A percentile compares a stretch with the other conserved stretches of the same genome.
Evolutionary conservation across 768 basidiomycete genomes (phyloP).

Genomic region (Pisolithus albus): DNA sequence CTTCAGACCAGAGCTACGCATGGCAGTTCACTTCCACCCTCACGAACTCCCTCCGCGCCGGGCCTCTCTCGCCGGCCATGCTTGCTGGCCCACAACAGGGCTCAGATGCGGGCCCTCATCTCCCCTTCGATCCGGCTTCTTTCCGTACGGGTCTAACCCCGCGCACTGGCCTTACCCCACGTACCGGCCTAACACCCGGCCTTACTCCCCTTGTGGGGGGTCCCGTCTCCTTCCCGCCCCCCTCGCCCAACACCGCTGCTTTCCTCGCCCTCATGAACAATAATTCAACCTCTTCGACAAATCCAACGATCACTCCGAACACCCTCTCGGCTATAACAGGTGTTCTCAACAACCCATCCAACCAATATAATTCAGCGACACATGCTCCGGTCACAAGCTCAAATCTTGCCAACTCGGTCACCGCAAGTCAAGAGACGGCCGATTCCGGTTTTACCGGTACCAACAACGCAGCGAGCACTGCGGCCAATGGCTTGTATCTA

Average conservation of each 20-base stretch:
- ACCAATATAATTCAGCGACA: conserved; percentile 22
- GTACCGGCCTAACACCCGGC: conserved; percentile 72
- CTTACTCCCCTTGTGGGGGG: conserved; percentile 77
- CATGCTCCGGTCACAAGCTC: conserved; percentile 30
- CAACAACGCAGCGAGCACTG: conserved; percentile 55
- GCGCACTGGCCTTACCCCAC: conserved; percentile 76
- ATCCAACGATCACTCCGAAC: conserved; percentile 53
- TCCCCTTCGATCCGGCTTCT: conserved; percentile 59
- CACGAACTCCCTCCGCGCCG: conserved; percentile 78
- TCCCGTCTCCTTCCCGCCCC: conserved; percentile 71
- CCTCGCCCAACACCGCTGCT: conserved; percentile 84
- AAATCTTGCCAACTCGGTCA: conserved; percentile 30
- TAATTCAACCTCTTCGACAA: conserved; percentile 26
- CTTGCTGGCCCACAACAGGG: conserved; percentile 74
- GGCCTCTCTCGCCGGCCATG: conserved; percentile 95
- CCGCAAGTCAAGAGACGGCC: conserved; percentile 26
- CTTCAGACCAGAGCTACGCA: conserved; percentile 39
- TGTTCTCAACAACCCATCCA: conserved; percentile 45
- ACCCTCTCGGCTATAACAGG: conserved; percentile 61
- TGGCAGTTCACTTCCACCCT: conserved; percentile 62
- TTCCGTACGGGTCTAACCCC: conserved; percentile 87
- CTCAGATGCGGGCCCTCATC: conserved; percentile 30
- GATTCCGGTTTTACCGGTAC: conserved; percentile 35
- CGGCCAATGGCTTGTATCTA: conserved; percentile 90
- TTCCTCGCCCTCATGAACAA: conserved; percentile 90